Base-by-base conservation (phyloP, 2,329 filamentous ascomycete species). In the Ilyonectria destructans region DNA sequence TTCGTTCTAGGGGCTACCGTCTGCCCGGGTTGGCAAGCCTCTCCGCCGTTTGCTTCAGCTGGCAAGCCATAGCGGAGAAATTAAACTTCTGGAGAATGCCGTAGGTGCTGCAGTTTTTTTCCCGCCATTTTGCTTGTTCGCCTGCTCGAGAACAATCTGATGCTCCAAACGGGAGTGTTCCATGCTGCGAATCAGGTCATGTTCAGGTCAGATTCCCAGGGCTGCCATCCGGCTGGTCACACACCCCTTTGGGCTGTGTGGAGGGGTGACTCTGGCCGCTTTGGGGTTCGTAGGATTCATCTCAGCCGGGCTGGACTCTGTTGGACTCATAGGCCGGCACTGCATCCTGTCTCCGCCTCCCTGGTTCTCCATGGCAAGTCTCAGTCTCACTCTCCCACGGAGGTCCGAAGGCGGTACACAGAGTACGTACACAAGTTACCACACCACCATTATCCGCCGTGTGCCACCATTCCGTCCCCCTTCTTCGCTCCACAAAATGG, bases 101-200 rank as follows among this genome's bases (percentile, higher is more conserved):
- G 56, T 45, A 37, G 35, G 26, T 26, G 54, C 33, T 54, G 9
- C 57, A 21, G 40, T 29, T 55, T 60, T n/a, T 57, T 46, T 33
- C n/a, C n/a, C n/a, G 17, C 33, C 7, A 35, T 57, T 58, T 61
- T 33, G 12, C 45, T 57, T 21, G 52, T 52, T 57, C 19, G 57
- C 51, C 23, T n/a, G 19, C 33, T 52, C 58, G 33, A 66, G 63
- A 61, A 7, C 29, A 43, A 57, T 51, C 31, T 40, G 51, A 33
- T 48, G n/a, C 35, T 52, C 58, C 54, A 66, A 65, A 58, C 23
- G 52, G 58, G 54, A 29, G 56, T 23, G 23, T 29, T 52, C 57
- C 58, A 57, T 60, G 13, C 21, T 12, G 61, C 63, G 58, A 61
- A 66, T 66, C 63, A 66, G 43, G 52, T 40, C 63, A 66, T 60